Percentiles rank a stretch among this genome's conserved stretches.
These are phyloP conservation scores for Xylaria sp. DNA, from an alignment of 2,329 filamentous ascomycete genomes.

Conservation along the genomic window DNA sequence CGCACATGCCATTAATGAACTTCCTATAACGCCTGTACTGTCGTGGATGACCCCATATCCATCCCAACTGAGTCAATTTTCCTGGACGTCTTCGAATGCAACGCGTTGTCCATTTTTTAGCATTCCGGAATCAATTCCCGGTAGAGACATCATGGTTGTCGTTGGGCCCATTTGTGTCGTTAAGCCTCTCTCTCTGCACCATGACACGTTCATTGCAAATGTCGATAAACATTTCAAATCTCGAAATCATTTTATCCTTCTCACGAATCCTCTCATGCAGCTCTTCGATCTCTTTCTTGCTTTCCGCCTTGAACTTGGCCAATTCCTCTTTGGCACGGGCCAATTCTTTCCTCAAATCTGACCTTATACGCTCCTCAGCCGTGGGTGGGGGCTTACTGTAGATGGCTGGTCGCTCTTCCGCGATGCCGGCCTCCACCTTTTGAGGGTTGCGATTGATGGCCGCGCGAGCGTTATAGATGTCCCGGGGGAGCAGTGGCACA, in stretches of 20 bases:
- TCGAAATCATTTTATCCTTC: conserved; percentile 57
- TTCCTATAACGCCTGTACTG: conserved; percentile 29
- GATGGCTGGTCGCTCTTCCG: conserved; percentile 57
- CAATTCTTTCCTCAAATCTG: conserved; percentile 56
- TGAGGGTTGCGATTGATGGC: conserved; percentile 61
- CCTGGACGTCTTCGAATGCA: conserved; percentile 11
- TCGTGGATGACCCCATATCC: conserved; percentile 13
- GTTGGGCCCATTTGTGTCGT: conserved; percentile 28
- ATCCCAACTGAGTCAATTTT: conserved; percentile 12
- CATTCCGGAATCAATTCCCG: conserved; percentile 13
- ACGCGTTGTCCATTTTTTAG: conserved; percentile 3
- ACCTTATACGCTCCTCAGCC: conserved; percentile 58
- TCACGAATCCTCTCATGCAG: conserved; percentile 56
- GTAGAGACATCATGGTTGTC: conserved; percentile 25
- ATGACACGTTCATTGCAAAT: conserved; percentile 64
- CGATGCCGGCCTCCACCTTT: conserved; percentile 54
- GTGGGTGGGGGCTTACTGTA: conserved; percentile 62
- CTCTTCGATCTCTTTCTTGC: conserved; percentile 52
- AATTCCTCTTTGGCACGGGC: conserved; percentile 53
- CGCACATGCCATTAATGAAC: conserved; percentile 21
- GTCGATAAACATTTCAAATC: conserved; percentile 65
- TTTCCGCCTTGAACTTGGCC: conserved; percentile 51
- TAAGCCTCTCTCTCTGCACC: conserved; percentile 53
- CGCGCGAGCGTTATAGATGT: conserved; percentile 63
- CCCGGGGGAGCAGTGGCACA: conserved; percentile 57